Evolutionary conservation across 208 protist species (phyloP).

Genomic region (Naegleria fowleri): DNA sequence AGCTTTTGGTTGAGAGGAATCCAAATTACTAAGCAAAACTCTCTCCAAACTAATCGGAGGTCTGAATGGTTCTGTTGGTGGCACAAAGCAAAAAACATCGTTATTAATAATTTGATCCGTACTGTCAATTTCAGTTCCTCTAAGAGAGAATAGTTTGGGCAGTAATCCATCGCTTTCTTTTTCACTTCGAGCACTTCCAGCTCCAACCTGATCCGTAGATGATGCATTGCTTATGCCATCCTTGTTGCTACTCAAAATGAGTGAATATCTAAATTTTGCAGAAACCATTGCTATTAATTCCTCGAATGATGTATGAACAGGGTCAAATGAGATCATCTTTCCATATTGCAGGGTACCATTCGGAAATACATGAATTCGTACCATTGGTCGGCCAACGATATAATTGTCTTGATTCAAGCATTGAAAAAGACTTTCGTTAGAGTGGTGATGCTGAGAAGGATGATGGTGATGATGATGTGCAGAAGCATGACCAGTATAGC

Average conservation of each 20-base stretch:
- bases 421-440: too few relatives aligned
- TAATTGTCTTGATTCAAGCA: too few relatives aligned
- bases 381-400: not conserved
- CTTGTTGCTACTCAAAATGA: not conserved
- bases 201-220: not conserved
- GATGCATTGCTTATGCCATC: not conserved
- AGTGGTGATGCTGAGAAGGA: too few relatives aligned
- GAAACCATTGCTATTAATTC: not conserved
- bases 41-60: not conserved
- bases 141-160: not conserved
- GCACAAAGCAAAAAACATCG: not conserved
- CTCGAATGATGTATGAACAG: not conserved
- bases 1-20: not conserved
- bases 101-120: not conserved
- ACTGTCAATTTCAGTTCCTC: not conserved
- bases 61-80: not conserved
- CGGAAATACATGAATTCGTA: not conserved
- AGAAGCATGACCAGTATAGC: too few relatives aligned
- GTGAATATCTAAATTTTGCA: not conserved
- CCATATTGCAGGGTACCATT: slow-evolving; percentile 6
- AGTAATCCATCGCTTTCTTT: not conserved
- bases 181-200: not conserved
- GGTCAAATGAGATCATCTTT: not conserved
- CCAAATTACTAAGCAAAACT: not conserved
- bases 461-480: too few relatives aligned